Conservation (phyloP, 352 stramenopile species). For the Pelagophyceae sp. region DNA sequence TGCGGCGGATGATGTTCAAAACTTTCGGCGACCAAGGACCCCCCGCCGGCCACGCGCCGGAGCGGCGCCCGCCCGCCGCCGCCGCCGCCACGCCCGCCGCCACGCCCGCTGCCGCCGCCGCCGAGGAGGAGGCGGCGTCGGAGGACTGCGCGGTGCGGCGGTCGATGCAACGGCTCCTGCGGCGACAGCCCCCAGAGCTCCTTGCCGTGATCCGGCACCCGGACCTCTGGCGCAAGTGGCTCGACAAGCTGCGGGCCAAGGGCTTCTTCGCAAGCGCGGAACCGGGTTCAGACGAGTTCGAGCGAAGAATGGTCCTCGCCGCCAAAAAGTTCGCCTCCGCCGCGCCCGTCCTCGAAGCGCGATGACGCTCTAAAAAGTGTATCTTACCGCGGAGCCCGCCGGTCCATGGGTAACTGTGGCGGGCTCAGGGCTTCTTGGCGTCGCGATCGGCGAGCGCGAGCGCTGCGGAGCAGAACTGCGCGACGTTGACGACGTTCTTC, state of each 20-base stretch:
- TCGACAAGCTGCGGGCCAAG: background rate
- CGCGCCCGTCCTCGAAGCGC: background rate
- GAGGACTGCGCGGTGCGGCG: background rate
- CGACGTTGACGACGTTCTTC: slow-evolving; percentile 84
- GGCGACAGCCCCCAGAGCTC: background rate
- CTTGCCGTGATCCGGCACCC: background rate
- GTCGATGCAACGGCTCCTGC: background rate
- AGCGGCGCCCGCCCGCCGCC: background rate
- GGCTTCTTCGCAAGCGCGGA: background rate
- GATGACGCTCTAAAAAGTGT: background rate
- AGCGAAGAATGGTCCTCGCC: background rate
- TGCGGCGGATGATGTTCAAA: background rate
- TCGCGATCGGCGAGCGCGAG: slow-evolving; percentile 57
- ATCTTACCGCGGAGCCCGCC: too few species aligned
- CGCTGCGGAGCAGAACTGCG: slow-evolving; percentile 70
- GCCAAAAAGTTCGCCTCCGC: background rate
- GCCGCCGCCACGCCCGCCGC: background rate
- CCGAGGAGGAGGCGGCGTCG: background rate
- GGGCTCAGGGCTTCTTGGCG: slow-evolving; percentile 28
- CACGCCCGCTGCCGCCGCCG: background rate
- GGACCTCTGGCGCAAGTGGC: background rate
- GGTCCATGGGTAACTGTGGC: too few species aligned
- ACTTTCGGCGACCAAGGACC: background rate
- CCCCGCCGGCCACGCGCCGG: too few species aligned
- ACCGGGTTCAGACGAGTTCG: background rate